These are phyloP conservation scores for Narthecium ossifragum DNA, from an alignment of 106 monocot genomes.

Conservation along the genomic window DNA sequence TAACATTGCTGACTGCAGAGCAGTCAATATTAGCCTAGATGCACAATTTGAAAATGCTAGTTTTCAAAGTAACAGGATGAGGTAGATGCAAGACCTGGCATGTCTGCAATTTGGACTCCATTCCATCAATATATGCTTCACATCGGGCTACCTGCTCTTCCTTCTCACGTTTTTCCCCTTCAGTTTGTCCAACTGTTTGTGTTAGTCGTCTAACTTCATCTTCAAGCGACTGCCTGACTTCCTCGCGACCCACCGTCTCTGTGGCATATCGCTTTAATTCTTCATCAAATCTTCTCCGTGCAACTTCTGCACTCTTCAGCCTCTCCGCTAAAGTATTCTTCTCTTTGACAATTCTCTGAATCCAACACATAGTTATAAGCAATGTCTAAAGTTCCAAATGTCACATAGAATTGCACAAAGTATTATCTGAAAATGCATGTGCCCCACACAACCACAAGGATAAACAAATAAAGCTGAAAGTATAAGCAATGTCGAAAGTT, in stretches of 20 bases:
- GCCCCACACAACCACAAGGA: neutral
- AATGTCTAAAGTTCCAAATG: too few relatives aligned
- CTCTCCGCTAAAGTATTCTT: slow-evolving; percentile 82
- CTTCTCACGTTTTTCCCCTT: slow-evolving; percentile 92
- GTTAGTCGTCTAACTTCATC: slow-evolving; percentile 72
- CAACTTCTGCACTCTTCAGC: slow-evolving; percentile 73
- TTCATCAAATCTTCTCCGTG: slow-evolving; percentile 78
- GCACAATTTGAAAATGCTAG: neutral
- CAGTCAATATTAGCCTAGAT: too few relatives aligned
- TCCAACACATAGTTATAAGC: neutral
- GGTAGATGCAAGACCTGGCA: slow-evolving; percentile 46
- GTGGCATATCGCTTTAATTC: slow-evolving; percentile 80
- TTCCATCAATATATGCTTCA: slow-evolving; percentile 87
- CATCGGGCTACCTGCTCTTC: slow-evolving; percentile 84
- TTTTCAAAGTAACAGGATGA: neutral
- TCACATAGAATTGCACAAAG: too few relatives aligned
- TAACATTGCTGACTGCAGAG: too few relatives aligned
- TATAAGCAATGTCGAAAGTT: neutral
- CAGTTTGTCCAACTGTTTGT: slow-evolving; percentile 75
- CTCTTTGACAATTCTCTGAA: slow-evolving; percentile 79
- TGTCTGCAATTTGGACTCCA: slow-evolving; percentile 77
- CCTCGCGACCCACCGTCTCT: slow-evolving; percentile 67
- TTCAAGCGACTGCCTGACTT: slow-evolving; percentile 70
- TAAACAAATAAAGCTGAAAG: neutral
- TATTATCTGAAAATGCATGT: too few relatives aligned